Percentiles rank a stretch among this genome's conserved stretches.
phyloP scores from a whole-genome alignment of 2,329 filamentous ascomycete species.

The Neoascochyta sp. region DNA sequence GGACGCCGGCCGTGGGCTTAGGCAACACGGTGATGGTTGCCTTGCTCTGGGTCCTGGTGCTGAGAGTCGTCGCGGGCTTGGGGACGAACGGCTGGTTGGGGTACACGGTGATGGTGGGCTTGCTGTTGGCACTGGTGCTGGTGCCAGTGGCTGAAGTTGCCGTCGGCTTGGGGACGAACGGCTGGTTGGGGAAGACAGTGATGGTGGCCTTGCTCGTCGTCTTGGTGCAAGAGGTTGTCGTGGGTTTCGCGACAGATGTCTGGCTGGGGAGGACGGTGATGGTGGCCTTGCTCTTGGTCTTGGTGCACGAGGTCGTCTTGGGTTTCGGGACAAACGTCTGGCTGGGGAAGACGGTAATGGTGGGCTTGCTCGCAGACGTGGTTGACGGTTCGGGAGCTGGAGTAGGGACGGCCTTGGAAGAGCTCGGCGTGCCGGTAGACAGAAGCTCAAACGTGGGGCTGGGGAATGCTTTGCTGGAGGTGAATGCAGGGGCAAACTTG shows the following conservation, averaged over 20 bases:
- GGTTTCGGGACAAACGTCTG: slow-evolving; percentile 3
- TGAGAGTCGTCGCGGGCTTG: no score
- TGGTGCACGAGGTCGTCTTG: slow-evolving; percentile 3
- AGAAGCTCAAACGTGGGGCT: slow-evolving; percentile 10
- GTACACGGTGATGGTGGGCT: slow-evolving; percentile 2
- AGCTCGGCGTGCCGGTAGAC: slow-evolving; percentile 13
- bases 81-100: slow-evolving; percentile 8
- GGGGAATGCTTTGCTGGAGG: slow-evolving; percentile 7
- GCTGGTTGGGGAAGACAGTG: slow-evolving; percentile 6
- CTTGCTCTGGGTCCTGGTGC: slow-evolving; percentile 1
- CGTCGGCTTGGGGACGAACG: slow-evolving; percentile 1
- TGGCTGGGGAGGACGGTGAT: background rate
- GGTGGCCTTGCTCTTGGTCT: background rate
- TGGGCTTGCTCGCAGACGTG: slow-evolving; percentile 1
- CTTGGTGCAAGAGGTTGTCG: slow-evolving; percentile 2
- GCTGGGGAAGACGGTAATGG: slow-evolving; percentile 1
- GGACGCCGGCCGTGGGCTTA: slow-evolving; percentile 6
- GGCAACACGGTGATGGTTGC: slow-evolving; percentile 2
- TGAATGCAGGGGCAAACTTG: slow-evolving; percentile 17
- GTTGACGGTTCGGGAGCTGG: slow-evolving; percentile 1
- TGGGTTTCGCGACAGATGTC: slow-evolving; percentile 2
- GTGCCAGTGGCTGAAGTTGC: slow-evolving; percentile 2
- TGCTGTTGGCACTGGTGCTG: slow-evolving; percentile 1
- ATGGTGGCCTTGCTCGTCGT: slow-evolving; percentile 5
- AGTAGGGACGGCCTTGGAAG: slow-evolving; percentile 7